Percentiles rank a stretch among this genome's conserved stretches.
phyloP scores from a whole-genome alignment of 2,329 filamentous ascomycete genomes.

The Cryphonectria radicalis region DNA sequence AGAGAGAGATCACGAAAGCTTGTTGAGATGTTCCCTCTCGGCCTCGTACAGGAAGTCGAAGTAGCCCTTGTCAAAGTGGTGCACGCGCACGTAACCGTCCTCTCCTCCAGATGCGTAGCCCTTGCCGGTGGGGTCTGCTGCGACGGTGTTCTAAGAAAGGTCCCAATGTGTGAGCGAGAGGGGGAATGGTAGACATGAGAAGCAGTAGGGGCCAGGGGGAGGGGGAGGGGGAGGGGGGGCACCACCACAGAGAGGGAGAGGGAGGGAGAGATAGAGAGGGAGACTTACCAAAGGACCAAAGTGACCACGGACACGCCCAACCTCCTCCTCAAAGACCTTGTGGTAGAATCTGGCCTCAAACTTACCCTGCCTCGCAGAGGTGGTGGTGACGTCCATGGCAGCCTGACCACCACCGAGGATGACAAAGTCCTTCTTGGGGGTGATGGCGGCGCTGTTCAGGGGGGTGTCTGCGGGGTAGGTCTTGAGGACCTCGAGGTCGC shows the following conservation, averaged over 20 bases:
- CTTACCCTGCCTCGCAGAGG: conserved; percentile 91
- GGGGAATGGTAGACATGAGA: background rate
- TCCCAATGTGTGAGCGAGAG: background rate
- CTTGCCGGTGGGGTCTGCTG: conserved; percentile 87
- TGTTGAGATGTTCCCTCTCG: conserved; percentile 76
- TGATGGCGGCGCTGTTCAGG: conserved; percentile 93
- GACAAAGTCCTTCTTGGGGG: conserved; percentile 94
- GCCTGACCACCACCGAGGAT: conserved; percentile 98
- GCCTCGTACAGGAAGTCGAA: conserved; percentile 99
- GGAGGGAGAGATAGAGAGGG: no score
- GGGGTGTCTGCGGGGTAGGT: conserved; percentile 91
- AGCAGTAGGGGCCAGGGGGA: no score
- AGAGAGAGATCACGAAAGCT: conserved; percentile 34
- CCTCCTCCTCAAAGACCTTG: conserved; percentile 99
- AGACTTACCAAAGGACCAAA: conserved; percentile 77
- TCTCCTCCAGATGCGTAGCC: conserved; percentile 95
- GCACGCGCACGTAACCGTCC: conserved; percentile 96
- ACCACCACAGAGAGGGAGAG: no score
- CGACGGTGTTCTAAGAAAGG: conserved; percentile 79
- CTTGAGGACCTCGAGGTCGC: conserved; percentile 90
- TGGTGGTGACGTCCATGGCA: conserved; percentile 98
- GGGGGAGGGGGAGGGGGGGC: no score
- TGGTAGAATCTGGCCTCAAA: conserved; percentile 99
- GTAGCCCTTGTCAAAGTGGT: conserved; percentile 98
- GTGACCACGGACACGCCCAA: conserved; percentile 94